Evolutionary conservation across 2,329 filamentous ascomycete genomes (phyloP), one percentile per base, ranked within the genome.

Genomic region (Aureobasidium sp.): DNA sequence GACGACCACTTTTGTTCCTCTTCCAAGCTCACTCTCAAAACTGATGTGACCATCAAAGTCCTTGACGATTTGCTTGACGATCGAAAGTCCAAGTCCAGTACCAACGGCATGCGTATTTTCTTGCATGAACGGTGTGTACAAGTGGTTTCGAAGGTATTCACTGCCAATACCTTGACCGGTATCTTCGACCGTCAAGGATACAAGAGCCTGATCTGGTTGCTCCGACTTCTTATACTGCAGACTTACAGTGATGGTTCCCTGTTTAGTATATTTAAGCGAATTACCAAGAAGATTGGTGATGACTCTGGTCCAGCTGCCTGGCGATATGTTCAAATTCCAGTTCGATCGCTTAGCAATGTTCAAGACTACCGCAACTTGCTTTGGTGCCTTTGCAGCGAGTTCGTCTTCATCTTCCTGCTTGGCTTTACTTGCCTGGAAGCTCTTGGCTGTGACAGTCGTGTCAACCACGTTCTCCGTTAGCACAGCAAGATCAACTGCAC

Each of bases 201-300:
- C 63, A 2, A 20, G 24, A 20, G 48, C 41, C n/a, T 55, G 43
- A 5, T 47, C 26, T 13, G 37, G 24, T 1, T 56, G 27, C 5
- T 56, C 59, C 5, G 50, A 48, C 5, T 56, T 57, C 15, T 50
- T 50, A 8, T 34, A 48, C 12, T 59, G 47, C 8, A 66, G 41
- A 26, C 51, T 61, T 7, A 77, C 65, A 9, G 68, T 66, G 47
- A 80, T 75, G 27, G 69, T 72, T 0, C 78, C 76, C 15, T 68
- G 63, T 1, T 68, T 62, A 0, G 76, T 79, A 63, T 80, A 79
- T 63, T 80, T 81, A 17, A 81, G 67, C 0, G 77, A 71, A 66
- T 81, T 81, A 0, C 78, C 77, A 9, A 78, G 73, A 1, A 81
- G 62, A 55, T 81, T 81, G 71, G 78, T 79, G n/a, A 80, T 66